These are phyloP conservation scores for Daldinia decipiens DNA, from an alignment of 495 filamentous ascomycete species.

Conservation along the genomic window DNA sequence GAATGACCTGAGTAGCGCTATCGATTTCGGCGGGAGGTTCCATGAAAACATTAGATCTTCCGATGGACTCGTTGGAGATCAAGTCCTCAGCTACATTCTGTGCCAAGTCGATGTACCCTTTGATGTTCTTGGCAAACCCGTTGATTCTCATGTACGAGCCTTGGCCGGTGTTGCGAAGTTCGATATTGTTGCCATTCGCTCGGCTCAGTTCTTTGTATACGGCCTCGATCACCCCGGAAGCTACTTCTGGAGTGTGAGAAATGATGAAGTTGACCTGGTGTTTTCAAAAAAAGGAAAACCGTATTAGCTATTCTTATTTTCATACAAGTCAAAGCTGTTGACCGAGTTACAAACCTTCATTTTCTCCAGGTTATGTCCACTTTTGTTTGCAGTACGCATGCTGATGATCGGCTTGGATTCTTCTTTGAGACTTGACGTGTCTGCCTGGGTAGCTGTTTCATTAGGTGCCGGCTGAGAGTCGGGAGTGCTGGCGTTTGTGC, in stretches of 20 bases:
- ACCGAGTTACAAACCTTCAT: slow-evolving; percentile 11
- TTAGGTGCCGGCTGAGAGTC: background rate
- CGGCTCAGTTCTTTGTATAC: slow-evolving; percentile 38
- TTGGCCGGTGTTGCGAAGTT: slow-evolving; percentile 14
- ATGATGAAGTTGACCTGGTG: slow-evolving; percentile 41
- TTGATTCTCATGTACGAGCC: slow-evolving; percentile 30
- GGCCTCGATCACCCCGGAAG: slow-evolving; percentile 36
- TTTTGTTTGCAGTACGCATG: background rate
- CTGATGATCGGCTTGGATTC: background rate
- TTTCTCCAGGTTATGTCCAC: background rate
- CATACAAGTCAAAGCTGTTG: background rate
- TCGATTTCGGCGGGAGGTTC: slow-evolving; percentile 33
- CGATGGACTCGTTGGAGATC: slow-evolving; percentile 24
- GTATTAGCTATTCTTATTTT: slow-evolving; percentile 9
- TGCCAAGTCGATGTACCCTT: slow-evolving; percentile 39
- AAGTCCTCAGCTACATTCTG: slow-evolving; percentile 41
- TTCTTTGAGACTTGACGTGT: background rate
- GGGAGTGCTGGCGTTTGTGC: background rate
- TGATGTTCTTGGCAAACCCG: slow-evolving; percentile 17
- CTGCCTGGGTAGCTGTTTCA: background rate
- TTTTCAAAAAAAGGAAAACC: background rate
- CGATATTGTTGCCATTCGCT: slow-evolving; percentile 12
- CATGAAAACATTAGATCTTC: slow-evolving; percentile 23
- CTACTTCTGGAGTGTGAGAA: slow-evolving; percentile 25
- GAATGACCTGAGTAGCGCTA: slow-evolving; percentile 22